Conservation (phyloP, 495 filamentous ascomycete species). For the Letharia lupina region DNA sequence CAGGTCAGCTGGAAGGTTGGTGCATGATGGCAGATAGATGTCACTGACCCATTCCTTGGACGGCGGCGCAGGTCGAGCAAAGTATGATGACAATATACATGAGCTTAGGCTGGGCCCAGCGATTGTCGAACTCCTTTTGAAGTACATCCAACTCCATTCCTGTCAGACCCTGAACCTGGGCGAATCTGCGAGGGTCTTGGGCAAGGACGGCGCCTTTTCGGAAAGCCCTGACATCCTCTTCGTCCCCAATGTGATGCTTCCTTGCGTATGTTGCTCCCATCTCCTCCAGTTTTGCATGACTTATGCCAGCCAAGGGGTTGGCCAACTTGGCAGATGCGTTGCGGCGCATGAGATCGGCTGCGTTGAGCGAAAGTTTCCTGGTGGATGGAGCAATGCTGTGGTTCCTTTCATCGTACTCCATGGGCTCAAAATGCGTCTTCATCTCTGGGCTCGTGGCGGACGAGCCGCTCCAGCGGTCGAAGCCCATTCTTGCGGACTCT, state of each 20-base stretch:
- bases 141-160: conserved; percentile 50
- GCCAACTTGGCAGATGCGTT: conserved; percentile 54
- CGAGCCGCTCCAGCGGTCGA: conserved; percentile 4
- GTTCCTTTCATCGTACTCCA: conserved; percentile 20
- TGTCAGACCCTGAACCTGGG: conserved; percentile 46
- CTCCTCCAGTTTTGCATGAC: conserved; percentile 47
- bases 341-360: conserved; percentile 44
- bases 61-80: conserved; percentile 56
- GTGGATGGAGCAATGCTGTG: conserved; percentile 12
- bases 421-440: conserved; percentile 8
- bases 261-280: conserved; percentile 59
- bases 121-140: conserved; percentile 53
- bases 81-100: conserved; percentile 52
- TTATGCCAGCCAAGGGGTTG: conserved; percentile 61
- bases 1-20: conserved; percentile 33
- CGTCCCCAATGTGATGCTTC: conserved; percentile 53
- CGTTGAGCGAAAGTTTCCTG: conserved; percentile 25
- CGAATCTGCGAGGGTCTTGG: conserved; percentile 47
- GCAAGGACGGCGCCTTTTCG: conserved; percentile 65
- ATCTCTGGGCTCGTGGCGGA: not conserved
- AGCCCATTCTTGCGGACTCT: not conserved
- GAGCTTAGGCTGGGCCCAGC: conserved; percentile 63
- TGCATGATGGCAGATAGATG: not conserved
- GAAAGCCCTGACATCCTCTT: conserved; percentile 45
- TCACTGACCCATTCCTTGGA: conserved; percentile 58